phyloP scores from a whole-genome alignment of 805 yeast genomes.

The Scheffersomyces stipitis region DNA sequence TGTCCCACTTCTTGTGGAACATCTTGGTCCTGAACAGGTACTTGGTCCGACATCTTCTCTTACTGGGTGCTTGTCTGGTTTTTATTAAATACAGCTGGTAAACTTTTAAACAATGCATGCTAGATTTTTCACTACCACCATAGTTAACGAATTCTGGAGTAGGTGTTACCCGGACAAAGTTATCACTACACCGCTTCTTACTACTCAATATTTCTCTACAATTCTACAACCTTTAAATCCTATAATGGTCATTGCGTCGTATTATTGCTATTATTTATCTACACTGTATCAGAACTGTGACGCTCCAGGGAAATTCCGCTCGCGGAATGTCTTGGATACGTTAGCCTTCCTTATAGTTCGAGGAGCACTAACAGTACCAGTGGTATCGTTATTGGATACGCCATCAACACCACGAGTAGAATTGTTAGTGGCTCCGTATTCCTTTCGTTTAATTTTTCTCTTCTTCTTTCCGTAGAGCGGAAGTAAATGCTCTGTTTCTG shows the following conservation, averaged over 20 bases:
- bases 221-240: too few relatives aligned
- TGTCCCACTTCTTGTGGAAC: neutral
- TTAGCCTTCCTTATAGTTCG: constrained; percentile 22
- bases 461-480: constrained; percentile 21
- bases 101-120: too few relatives aligned
- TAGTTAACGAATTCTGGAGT: too few relatives aligned
- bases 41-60: constrained; percentile 35
- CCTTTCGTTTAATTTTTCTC: constrained; percentile 8
- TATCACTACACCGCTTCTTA: too few relatives aligned
- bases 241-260: too few relatives aligned
- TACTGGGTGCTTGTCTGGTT: too few relatives aligned
- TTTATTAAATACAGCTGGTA: too few relatives aligned
- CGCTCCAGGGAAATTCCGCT: constrained; percentile 20
- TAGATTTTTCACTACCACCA: too few relatives aligned
- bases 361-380: constrained; percentile 15
- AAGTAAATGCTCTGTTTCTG: constrained; percentile 32
- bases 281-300: constrained; percentile 1
- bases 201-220: too few relatives aligned
- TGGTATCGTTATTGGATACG: neutral
- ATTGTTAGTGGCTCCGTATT: constrained; percentile 17
- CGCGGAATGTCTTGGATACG: constrained; percentile 21
- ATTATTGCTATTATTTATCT: too few relatives aligned
- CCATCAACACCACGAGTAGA: too few relatives aligned
- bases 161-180: too few relatives aligned
- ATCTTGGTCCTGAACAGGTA: constrained; percentile 22